A percentile compares a stretch with the other conserved stretches of the same genome.
Conservation (phyloP, 2,329 filamentous ascomycete genomes). For the Torrubiellomyces zombiae region DNA sequence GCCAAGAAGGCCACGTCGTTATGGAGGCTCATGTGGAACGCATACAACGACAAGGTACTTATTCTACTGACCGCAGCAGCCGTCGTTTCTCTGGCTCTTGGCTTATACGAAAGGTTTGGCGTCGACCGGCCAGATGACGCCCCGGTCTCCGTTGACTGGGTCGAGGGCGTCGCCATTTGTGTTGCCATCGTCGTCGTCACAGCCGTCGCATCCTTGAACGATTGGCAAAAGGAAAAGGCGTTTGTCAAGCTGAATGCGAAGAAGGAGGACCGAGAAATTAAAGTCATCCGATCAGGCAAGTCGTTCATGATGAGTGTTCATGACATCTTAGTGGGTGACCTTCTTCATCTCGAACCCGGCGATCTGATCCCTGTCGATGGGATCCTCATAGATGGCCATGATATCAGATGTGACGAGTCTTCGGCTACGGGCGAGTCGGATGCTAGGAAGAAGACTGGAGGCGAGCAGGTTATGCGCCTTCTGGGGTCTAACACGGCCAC, state of each 20-base stretch:
- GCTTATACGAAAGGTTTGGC: conserved; percentile 51
- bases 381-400: conserved; percentile 41
- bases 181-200: conserved; percentile 35
- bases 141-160: conserved; percentile 49
- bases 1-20: conserved; percentile 46
- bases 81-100: conserved; percentile 49
- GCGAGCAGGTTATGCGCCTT: conserved; percentile 38
- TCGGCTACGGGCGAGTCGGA: conserved; percentile 61
- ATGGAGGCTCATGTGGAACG: conserved; percentile 46
- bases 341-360: conserved; percentile 51
- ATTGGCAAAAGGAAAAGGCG: conserved; percentile 52
- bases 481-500: conserved; percentile 28
- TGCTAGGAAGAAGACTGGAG: conserved; percentile 48
- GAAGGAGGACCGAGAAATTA: conserved; percentile 49
- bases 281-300: conserved; percentile 50
- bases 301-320: conserved; percentile 46
- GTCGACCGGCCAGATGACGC: conserved; percentile 23
- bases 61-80: conserved; percentile 54
- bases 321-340: conserved; percentile 52
- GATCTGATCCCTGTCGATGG: conserved; percentile 58
- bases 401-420: conserved; percentile 51
- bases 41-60: conserved; percentile 59
- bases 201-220: conserved; percentile 30
- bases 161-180: conserved; percentile 50
- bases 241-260: conserved; percentile 45